Evolutionary conservation across 805 yeast genomes (phyloP), one percentile per base, ranked within the genome.

Genomic region (Zygosaccharomyces rouxii): DNA sequence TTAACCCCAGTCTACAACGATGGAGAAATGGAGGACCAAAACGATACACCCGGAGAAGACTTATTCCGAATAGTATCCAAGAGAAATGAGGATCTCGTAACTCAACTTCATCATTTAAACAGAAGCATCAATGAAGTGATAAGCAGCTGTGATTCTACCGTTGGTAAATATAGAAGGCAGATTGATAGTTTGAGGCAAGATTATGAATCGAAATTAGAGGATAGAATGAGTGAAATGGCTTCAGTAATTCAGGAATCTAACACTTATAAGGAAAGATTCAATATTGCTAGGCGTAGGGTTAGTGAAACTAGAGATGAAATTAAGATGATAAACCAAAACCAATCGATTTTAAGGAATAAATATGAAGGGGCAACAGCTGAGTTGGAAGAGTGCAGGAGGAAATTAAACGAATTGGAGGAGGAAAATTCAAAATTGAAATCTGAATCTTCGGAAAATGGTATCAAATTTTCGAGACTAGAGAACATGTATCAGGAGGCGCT

Each of bases 311-410:
- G 51, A 26, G 58, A 60, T 50, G 69, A 64, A 48, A 49, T 64
- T 11, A 55, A 55, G 23, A 57, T 62, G 61, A 43, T 60, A 16
- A 60, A 56, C 21, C 60, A 64, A 42, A 64, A 63, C 44, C 63
- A 61, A 45, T 55, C 54, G 14, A 53, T 60, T 21, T 25, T 63
- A n/a, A 62, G 60, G 44, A 55, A 51, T 7, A 62, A 62, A 48
- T 61, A 57, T 44, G 63, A 60, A 42, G 44, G 43, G 14, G 29
- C 55, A 14, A 45, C 51, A 10, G 29, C 47, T 23, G 64, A 61
- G 35, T 26, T 51, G 30, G 57, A 55, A 28, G 39, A 38, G 3
- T 46, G 31, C 39, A 55, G 37, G 38, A 40, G 49, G 35, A 41
- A 38, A 35, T 22, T 48, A 42, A 42, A 31, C 51, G 50, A 40